These are phyloP conservation scores for Solanum corneliomulleri DNA, from an alignment of 257 asterid genomes.

Conservation along the genomic window DNA sequence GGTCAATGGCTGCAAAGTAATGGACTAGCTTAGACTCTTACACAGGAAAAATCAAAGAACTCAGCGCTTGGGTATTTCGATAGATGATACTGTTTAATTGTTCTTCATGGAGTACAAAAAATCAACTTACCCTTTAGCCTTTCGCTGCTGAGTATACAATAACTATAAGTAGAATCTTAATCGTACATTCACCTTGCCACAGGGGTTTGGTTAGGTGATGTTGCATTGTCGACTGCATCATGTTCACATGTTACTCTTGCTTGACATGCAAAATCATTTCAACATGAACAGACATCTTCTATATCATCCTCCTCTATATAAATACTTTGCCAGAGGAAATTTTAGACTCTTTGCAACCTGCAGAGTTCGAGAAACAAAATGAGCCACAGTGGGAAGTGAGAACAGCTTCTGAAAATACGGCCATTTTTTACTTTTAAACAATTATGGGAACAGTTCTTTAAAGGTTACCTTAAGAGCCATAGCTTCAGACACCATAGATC, in stretches of 20 bases:
- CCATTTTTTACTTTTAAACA: not conserved
- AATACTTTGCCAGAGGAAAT: slow-evolving; percentile 80
- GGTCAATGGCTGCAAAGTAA: not conserved
- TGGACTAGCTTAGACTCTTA: not conserved
- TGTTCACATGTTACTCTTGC: not conserved
- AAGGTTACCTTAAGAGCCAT: slow-evolving; percentile 63
- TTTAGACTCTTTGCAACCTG: slow-evolving; percentile 87
- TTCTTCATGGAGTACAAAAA: not conserved
- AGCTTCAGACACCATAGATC: slow-evolving; percentile 73
- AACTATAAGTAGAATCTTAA: not conserved
- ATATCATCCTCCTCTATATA: slow-evolving; percentile 41
- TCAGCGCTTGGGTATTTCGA: not conserved
- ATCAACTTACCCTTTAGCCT: not conserved
- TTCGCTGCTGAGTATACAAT: not conserved
- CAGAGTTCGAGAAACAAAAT: not conserved
- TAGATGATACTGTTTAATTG: not conserved
- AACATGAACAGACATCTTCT: not conserved
- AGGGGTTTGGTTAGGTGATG: not conserved
- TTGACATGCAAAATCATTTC: not conserved
- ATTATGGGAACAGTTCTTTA: not conserved
- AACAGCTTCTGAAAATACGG: not conserved
- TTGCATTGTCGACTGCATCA: not conserved
- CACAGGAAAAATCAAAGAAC: not conserved
- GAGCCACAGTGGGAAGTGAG: not conserved
- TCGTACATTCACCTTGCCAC: not conserved